These are phyloP conservation scores for Neoboletus brunneissimus DNA, from an alignment of 768 basidiomycete genomes.

Conservation along the genomic window DNA sequence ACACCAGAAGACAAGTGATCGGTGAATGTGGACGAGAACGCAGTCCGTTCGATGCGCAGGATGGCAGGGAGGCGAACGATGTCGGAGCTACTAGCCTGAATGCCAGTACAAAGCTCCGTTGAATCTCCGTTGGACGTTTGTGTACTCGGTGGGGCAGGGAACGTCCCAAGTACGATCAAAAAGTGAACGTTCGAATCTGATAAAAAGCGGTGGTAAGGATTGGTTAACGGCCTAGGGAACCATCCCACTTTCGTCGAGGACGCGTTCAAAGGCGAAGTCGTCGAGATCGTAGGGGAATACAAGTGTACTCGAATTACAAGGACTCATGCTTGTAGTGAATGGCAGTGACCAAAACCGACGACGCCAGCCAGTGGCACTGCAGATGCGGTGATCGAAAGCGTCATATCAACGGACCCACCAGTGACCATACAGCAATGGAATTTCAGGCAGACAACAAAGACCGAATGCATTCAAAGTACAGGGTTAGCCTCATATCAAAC, in stretches of 20 bases:
- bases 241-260: constrained; percentile 49
- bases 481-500: neutral
- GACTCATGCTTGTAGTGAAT: neutral
- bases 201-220: neutral
- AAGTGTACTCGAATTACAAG: neutral
- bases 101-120: neutral
- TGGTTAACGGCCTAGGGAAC: neutral
- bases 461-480: neutral
- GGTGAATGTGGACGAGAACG: constrained; percentile 47
- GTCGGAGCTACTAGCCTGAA: neutral
- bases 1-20: constrained; percentile 37
- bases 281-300: constrained; percentile 31
- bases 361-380: too few relatives aligned
- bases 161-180: constrained; percentile 65
- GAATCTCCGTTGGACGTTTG: neutral
- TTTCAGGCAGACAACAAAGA: neutral
- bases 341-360: too few relatives aligned
- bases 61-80: constrained; percentile 50
- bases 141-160: constrained; percentile 34
- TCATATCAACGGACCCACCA: too few relatives aligned
- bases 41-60: constrained; percentile 74
- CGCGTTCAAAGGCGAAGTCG: constrained; percentile 46
- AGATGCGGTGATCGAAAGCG: too few relatives aligned
- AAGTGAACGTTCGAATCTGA: constrained; percentile 60
- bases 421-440: neutral